Base-by-base conservation (phyloP, 2,329 filamentous ascomycete species). In the Sphaerulina populicola region DNA sequence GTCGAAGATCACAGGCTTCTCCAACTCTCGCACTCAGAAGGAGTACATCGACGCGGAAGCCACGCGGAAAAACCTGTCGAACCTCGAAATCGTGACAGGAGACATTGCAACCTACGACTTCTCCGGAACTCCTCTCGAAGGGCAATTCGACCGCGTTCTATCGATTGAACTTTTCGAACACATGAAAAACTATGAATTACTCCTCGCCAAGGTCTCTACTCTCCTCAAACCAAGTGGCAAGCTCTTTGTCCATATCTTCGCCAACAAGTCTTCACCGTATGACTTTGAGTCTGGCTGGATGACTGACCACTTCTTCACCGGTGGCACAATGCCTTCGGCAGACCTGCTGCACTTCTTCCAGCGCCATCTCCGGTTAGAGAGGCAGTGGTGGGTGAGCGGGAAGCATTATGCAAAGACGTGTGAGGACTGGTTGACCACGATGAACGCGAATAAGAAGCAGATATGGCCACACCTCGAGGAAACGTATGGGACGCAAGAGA, bases 201-300 rank as follows among this genome's bases (percentile, higher is more conserved):
- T 86, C 21, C 77, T 86, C 70, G 74, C 75, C 39, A 86, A 86
- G 66, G 69, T 86, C 12, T 63, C 74, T 3, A 71, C 74, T 29
- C 74, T 81, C 2, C 69, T 86, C 48, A 81, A 78, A 57, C 77
- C 80, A 0, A 72, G 73, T 1, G 83, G 83, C 4, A 84, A 85
- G 68, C 71, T 85, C 11, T 85, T 86, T 60, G 78, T 85, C 51
- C 83, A 86, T 59, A 78, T 84, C 47, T 86, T 86, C 61, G 74
- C 74, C 33, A 82, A 86, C 66, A 76, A 73, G 59, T 75, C 73
- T 9, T 82, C 79, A 11, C 81, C 83, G 0, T 86, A 86, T 62
- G 81, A 86, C 62, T 86, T 81, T 57, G 82, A 86, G 55, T 76
- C 77, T 44, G 83, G 83, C 31, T 87, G 83, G 83, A 86, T 86